Percentiles rank a stretch among this genome's conserved stretches.
Evolutionary conservation across 257 asterid genomes (phyloP).

Genomic region (Forsythia suspensa): DNA sequence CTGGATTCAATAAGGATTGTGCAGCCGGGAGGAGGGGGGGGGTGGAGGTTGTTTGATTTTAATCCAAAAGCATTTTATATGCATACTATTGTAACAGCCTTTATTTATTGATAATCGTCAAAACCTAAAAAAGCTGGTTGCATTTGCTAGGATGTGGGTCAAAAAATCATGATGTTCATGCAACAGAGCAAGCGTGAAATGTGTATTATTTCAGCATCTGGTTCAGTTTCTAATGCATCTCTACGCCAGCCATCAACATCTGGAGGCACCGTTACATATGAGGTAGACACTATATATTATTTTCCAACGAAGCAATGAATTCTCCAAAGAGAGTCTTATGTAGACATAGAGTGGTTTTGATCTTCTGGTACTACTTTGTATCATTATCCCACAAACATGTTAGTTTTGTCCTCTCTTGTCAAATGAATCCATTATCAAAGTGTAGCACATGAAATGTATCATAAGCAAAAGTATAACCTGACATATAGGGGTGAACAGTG

Average conservation of each 20-base stretch:
- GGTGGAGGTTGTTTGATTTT: not conserved
- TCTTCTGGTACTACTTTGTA: not conserved
- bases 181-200: conserved; percentile 55
- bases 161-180: conserved; percentile 54
- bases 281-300: conserved; percentile 11
- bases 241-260: conserved; percentile 65
- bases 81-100: not conserved
- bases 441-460: not conserved
- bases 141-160: conserved; percentile 49
- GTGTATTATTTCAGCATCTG: conserved; percentile 64
- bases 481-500: not conserved
- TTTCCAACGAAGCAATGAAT: not conserved
- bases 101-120: conserved; percentile 8
- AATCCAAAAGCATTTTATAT: not conserved
- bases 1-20: not conserved
- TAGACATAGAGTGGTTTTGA: not conserved
- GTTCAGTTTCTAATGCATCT: conserved; percentile 60
- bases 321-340: not conserved
- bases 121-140: conserved; percentile 7
- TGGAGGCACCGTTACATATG: conserved; percentile 57
- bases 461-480: not conserved
- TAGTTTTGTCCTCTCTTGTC: not conserved
- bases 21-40: no score
- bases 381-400: not conserved
- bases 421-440: not conserved